phyloP scores from a whole-genome alignment of 495 filamentous ascomycete species.

The Penicillium fimorum region DNA sequence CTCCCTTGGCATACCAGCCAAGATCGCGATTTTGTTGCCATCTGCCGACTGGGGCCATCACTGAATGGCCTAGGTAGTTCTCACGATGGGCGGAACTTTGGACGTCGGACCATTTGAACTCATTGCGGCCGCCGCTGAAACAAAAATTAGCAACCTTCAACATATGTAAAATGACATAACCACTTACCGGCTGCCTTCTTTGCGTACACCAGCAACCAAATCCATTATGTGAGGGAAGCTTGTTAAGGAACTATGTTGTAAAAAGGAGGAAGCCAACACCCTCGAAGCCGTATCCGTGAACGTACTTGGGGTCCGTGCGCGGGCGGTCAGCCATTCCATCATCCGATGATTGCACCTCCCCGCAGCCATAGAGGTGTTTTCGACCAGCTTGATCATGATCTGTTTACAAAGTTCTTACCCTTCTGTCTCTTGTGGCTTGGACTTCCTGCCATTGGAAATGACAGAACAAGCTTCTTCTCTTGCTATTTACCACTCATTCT shows the following conservation, averaged over 20 bases:
- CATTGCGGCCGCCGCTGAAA: constrained; percentile 77
- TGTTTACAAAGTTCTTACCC: constrained; percentile 1
- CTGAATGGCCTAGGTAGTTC: constrained; percentile 93
- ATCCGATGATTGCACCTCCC: constrained; percentile 18
- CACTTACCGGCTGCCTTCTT: constrained; percentile 76
- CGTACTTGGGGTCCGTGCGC: not conserved
- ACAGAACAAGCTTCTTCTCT: constrained; percentile 13
- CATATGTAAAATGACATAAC: not conserved
- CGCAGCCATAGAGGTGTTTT: constrained; percentile 14
- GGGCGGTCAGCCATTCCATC: constrained; percentile 30
- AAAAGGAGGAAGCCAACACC: not conserved
- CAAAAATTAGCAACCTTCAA: constrained; percentile 16
- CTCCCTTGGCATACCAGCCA: constrained; percentile 80
- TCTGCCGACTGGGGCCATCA: constrained; percentile 93
- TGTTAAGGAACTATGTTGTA: not conserved
- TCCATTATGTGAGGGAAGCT: constrained; percentile 63
- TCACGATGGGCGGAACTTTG: constrained; percentile 83
- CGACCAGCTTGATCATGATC: constrained; percentile 23
- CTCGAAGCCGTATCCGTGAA: not conserved
- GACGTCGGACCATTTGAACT: constrained; percentile 97
- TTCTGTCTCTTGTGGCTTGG: not conserved
- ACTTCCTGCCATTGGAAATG: constrained; percentile 22
- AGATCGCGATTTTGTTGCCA: constrained; percentile 92
- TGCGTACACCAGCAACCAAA: constrained; percentile 86
- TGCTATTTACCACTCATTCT: not conserved